These are phyloP conservation scores for Hypoxylon sp. DNA, from an alignment of 2,329 filamentous ascomycete species.

Conservation along the genomic window DNA sequence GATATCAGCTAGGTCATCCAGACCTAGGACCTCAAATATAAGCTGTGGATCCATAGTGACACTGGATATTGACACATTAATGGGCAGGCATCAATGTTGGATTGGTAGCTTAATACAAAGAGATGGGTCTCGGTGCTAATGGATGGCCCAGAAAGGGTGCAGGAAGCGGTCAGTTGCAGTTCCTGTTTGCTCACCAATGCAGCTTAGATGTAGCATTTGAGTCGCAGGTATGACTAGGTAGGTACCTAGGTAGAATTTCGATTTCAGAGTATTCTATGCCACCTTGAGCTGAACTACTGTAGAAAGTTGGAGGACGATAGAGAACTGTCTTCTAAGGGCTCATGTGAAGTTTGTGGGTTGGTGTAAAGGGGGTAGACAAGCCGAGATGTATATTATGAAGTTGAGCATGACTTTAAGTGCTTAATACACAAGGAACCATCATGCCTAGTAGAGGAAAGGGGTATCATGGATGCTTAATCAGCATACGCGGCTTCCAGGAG, in stretches of 20 bases:
- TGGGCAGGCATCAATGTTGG: background rate
- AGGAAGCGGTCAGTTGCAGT: conserved; percentile 4
- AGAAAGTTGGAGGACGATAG: background rate
- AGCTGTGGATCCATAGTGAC: conserved; percentile 42
- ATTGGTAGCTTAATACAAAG: background rate
- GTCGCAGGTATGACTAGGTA: background rate
- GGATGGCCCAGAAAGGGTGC: background rate
- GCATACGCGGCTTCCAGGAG: background rate
- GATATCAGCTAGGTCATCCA: conserved; percentile 31
- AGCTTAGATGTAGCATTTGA: conserved; percentile 11
- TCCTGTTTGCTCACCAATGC: conserved; percentile 20
- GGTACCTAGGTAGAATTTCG: background rate
- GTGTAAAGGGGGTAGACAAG: background rate
- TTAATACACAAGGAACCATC: too few relatives aligned
- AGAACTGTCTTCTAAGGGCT: background rate
- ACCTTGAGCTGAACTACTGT: background rate
- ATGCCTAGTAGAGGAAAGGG: background rate
- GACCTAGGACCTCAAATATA: conserved; percentile 14
- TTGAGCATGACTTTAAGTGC: background rate
- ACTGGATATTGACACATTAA: background rate
- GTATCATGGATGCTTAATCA: background rate
- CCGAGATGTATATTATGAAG: too few relatives aligned
- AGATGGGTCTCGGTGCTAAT: background rate
- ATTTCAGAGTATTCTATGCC: background rate
- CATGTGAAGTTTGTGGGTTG: background rate